Evolutionary conservation across 2,329 filamentous ascomycete species (phyloP), one percentile per base, ranked within the genome.

Genomic region (Microsporum canis): DNA sequence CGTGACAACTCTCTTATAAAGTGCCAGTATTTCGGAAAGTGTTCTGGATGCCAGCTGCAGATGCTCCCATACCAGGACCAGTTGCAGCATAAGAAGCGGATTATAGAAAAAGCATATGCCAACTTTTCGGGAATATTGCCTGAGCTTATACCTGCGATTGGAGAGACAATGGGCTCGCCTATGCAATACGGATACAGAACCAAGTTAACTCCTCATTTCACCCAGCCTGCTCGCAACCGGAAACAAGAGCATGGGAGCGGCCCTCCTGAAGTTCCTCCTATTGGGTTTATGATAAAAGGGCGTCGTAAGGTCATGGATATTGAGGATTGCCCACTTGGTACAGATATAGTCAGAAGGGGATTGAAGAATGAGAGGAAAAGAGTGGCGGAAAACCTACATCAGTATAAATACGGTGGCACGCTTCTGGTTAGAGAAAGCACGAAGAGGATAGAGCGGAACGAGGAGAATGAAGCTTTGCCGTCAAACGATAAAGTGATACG

Each of bases 201-300:
- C 23, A 99, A 99, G 76, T 81, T 99, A 66, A 99, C 94, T 17
- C 94, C 94, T 33, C 94, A 99, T 75, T 99, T 97, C 71, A 88
- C 95, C 71, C 88, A 84, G 0, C 89, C 91, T 0, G 83, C 84
- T 33, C 79, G 68, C 68, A 74, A 69, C 61, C 76, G 77, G 75
- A 70, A 63, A 74, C 82, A 62, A 74, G 72, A 69, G 79, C 82
- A 62, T 77, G 79, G 62, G 80, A 80, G 69, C 79, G 80, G 62
- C 76, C 75, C 59, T 68, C 34, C 64, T 2, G 78, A 81, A 61
- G 80, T 88, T 2, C 94, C 94, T 0, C 82, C 87, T 1, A 89
- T 97, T 67, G 94, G 94, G 6, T 99, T 95, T 76, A 94, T 90
- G 81, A 80, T 82, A 64, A 97, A 96, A 75, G 89, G 88, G n/a